Evolutionary conservation across 768 basidiomycete genomes (phyloP).

Genomic region (Termitomyces sp.): DNA sequence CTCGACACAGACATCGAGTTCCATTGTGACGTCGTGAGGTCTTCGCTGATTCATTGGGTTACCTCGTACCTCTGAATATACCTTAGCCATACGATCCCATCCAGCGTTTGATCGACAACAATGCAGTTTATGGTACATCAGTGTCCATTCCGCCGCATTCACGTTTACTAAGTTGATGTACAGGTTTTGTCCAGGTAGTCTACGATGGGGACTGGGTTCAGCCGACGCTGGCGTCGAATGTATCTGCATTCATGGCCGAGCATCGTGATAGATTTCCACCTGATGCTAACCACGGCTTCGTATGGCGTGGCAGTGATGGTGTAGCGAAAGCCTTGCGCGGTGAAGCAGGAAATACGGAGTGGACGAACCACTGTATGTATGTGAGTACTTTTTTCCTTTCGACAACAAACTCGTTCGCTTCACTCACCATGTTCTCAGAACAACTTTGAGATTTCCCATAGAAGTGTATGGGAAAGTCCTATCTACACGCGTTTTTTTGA

Average conservation of each 20-base stretch:
- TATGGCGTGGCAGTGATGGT: conserved; percentile 17
- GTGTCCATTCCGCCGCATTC: background rate
- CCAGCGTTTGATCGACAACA: conserved; percentile 16
- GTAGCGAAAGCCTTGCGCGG: conserved; percentile 20
- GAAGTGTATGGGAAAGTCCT: conserved; percentile 21
- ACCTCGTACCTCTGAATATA: background rate
- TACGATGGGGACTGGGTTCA: conserved; percentile 26
- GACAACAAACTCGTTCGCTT: background rate
- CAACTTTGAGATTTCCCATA: conserved; percentile 26
- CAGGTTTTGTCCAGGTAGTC: conserved; percentile 24
- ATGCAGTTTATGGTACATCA: conserved; percentile 20
- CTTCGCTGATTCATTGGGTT: background rate
- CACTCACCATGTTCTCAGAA: conserved; percentile 13
- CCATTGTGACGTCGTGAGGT: conserved; percentile 25
- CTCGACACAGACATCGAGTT: conserved; percentile 27
- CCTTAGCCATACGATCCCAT: conserved; percentile 24
- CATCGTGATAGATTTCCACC: conserved; percentile 7
- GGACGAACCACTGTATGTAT: conserved; percentile 24
- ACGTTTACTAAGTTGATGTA: background rate
- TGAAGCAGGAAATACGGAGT: conserved; percentile 20
- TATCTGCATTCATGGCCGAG: conserved; percentile 18
- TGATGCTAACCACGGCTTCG: conserved; percentile 22
- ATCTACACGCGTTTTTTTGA: conserved; percentile 22
- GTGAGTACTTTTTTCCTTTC: too few relatives aligned
- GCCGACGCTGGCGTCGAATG: conserved; percentile 21